Evolutionary conservation across 352 stramenopile species (phyloP).

Genomic region (Lagenidium sp.): DNA sequence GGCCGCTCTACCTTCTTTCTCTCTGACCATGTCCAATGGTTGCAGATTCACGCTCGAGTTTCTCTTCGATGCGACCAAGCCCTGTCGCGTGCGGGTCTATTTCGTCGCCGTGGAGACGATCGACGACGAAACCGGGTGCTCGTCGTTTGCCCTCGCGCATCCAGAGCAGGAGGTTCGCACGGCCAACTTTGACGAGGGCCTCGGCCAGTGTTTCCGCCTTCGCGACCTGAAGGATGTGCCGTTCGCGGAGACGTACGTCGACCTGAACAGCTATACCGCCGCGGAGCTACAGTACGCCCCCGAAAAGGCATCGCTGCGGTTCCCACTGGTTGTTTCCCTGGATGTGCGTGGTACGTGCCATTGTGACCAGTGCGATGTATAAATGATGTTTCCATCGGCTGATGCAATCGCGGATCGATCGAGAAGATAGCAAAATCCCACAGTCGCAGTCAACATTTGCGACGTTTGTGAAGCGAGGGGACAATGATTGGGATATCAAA

Average conservation of each 20-base stretch:
- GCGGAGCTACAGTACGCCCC: slow-evolving; percentile 38
- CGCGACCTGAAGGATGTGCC: slow-evolving; percentile 13
- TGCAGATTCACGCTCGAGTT: slow-evolving; percentile 45
- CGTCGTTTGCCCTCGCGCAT: slow-evolving; percentile 42
- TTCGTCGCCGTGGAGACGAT: slow-evolving; percentile 59
- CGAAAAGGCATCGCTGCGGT: slow-evolving; percentile 20
- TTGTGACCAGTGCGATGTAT: neutral
- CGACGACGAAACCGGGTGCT: slow-evolving; percentile 51
- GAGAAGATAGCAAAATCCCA: slow-evolving; percentile 15
- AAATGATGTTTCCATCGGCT: neutral
- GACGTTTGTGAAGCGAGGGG: slow-evolving; percentile 45
- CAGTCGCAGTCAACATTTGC: slow-evolving; percentile 80
- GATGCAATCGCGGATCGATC: slow-evolving; percentile 2
- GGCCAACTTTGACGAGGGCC: slow-evolving; percentile 32
- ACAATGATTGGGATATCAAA: slow-evolving; percentile 43
- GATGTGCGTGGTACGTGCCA: slow-evolving; percentile 35
- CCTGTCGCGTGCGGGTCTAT: slow-evolving; percentile 55
- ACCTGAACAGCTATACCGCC: slow-evolving; percentile 26
- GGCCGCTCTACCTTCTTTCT: too few species aligned
- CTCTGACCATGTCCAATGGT: too few species aligned
- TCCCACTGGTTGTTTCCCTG: slow-evolving; percentile 63
- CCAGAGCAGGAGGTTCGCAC: slow-evolving; percentile 28
- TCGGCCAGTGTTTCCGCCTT: slow-evolving; percentile 41
- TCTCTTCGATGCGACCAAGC: slow-evolving; percentile 70
- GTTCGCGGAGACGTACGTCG: slow-evolving; percentile 12